Evolutionary conservation across 1,284 basidiomycete species (phyloP), one percentile per base, ranked within the genome.

Genomic region (Marasmius oreades): DNA sequence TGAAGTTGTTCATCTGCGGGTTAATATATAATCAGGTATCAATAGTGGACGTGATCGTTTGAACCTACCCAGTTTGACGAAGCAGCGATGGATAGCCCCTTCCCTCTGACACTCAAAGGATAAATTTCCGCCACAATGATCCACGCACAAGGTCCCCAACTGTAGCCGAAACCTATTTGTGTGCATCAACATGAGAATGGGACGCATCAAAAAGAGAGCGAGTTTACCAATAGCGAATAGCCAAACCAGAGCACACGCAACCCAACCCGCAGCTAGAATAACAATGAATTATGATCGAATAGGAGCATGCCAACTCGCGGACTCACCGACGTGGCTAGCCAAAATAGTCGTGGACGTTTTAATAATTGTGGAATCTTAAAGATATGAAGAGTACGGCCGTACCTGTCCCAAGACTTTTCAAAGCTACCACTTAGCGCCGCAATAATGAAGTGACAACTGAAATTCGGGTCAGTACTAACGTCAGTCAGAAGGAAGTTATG

Each of bases 1-100:
- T 88, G 68, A 87, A 88, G 67, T 87, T 88, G 68, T 88, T 87
- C 85, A 88, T 87, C 85, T 85, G 59, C n/a, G 51, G 28, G 45
- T 34, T n/a, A 24, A 43, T 51, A 31, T 44, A 59, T 23, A 62
- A 43, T 53, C 26, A 51, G 18, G 43, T 16, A 11, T 28, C 44
- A 47, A 8, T 16, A 33, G 45, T 31, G 14, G 18, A 36, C 12
- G 44, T 20, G 12, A 37, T 4, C 24, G 31, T 22, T 39, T 23
- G 23, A 5, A 65, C 75, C 33, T 66, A 83, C 82, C 84, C 85
- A 88, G 70, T 88, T 88, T 1, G 84, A 85, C 5, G 85, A 87
- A 11, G 85, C 81, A 5, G 83, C 81, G 52, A 88, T 85, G 1
- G 85, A 87, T 39, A 88, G 65, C 36, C 85, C 86, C 69, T 88